Conservation (phyloP, 345 rosid species). For the Euphorbia pulcherrima region DNA sequence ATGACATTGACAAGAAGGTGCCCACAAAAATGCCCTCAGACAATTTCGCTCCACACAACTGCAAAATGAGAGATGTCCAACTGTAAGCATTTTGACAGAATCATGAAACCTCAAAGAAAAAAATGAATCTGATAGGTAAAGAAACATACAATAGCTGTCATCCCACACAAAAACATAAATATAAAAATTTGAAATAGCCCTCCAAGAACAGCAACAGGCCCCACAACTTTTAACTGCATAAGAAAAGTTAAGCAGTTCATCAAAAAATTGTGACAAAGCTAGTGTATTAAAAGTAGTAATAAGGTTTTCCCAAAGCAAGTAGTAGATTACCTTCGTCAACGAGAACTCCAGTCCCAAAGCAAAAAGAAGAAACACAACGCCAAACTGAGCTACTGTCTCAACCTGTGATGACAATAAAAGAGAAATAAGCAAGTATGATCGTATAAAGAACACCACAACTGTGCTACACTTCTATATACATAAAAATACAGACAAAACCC, state of each 20-base stretch:
- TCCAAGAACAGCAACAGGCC: constrained; percentile 91
- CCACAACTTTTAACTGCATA: constrained; percentile 90
- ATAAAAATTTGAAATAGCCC: constrained; percentile 82
- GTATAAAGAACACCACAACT: neutral
- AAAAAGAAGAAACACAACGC: constrained; percentile 97
- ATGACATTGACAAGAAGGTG: constrained; percentile 92
- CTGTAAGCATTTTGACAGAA: constrained; percentile 18
- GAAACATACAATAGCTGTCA: constrained; percentile 62
- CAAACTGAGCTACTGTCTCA: constrained; percentile 95
- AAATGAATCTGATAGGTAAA: constrained; percentile 11
- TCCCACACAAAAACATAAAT: constrained; percentile 73
- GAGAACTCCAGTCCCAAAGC: constrained; percentile 98
- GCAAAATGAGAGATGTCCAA: constrained; percentile 29
- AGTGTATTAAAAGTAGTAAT: neutral
- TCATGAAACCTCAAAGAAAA: constrained; percentile 3
- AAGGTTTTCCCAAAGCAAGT: constrained; percentile 1
- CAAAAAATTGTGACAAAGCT: constrained; percentile 2
- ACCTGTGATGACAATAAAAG: constrained; percentile 45
- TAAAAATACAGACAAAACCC: neutral
- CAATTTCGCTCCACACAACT: constrained; percentile 94
- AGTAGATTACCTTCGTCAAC: constrained; percentile 68
- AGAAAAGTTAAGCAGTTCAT: constrained; percentile 25
- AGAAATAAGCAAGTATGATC: constrained; percentile 11
- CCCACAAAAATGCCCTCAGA: constrained; percentile 97
- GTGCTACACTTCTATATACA: neutral